Evolutionary conservation across 1,284 basidiomycete species (phyloP).

Genomic region (Cystobasidium sp.): DNA sequence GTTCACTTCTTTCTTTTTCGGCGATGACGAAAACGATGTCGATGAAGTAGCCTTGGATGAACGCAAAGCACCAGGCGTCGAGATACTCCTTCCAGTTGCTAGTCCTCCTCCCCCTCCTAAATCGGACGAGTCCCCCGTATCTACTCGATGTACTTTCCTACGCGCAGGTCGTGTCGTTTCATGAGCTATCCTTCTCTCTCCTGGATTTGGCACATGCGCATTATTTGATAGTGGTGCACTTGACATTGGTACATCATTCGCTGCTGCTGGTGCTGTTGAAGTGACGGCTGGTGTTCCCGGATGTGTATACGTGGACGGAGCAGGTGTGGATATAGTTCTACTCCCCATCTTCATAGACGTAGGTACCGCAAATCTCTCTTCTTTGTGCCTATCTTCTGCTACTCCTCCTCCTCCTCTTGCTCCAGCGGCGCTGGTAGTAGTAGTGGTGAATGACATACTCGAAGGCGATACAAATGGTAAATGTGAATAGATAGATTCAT

Average conservation of each 20-base stretch:
- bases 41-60: too few species aligned
- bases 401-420: neutral
- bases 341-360: neutral
- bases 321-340: neutral
- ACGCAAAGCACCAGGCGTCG: neutral
- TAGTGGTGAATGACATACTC: neutral
- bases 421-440: constrained; percentile 6
- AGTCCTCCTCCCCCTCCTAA: neutral
- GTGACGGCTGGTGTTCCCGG: constrained; percentile 6
- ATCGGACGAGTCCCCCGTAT: neutral
- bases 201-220: neutral
- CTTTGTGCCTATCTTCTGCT: neutral
- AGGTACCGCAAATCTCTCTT: too few species aligned
- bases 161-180: constrained; percentile 33
- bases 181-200: constrained; percentile 21
- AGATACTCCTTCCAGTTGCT: neutral
- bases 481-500: constrained; percentile 8
- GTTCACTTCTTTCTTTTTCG: neutral
- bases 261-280: neutral
- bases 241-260: neutral
- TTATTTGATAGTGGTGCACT: neutral
- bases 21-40: neutral
- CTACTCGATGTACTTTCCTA: constrained; percentile 36
- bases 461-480: neutral
- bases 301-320: neutral